Evolutionary conservation across 2,329 filamentous ascomycete genomes (phyloP), one percentile per base, ranked within the genome.

Genomic region (Ascochyta koolunga): DNA sequence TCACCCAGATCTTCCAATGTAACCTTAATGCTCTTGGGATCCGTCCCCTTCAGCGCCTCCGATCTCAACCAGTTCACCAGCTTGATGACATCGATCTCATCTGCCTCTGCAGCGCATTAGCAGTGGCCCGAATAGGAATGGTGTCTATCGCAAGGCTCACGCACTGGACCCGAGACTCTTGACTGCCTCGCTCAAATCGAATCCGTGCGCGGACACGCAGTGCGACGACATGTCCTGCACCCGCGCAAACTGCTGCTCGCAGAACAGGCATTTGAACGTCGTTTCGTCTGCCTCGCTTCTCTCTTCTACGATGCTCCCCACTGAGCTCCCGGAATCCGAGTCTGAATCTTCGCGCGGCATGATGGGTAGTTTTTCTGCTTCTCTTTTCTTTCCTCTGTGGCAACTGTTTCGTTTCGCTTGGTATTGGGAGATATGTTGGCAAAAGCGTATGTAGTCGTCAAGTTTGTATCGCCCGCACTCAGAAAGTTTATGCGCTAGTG

Each of bases 1-100:
- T 98, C 93, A 57, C 91, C 85, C 58, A 97, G 80, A 2, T 80
- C 77, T 31, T 79, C 78, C 2, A 85, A 80, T 53, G 90, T 86
- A 37, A 88, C 76, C 53, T 83, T 80, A 36, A 72, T 67, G 6
- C 41, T 54, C 0, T 85, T 85, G 3, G 71, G 69, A 3, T 70
- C 64, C 36, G 71, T 72, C 8, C 74, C 75, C 27, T 69, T 71
- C 39, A 72, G 59, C 18, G 74, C 74, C 46, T 78, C 72, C 37
- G 70, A 62, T 22, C 81, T 76, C 18, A 83, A 71, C 59, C 77
- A 83, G 62, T 83, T 83, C 57, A 83, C 60, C 36, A 74, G 52
- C 48, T 73, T 74, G 50, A 73, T 71, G 24, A 71, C 61, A 9
- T 59, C 64, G 10, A 72, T 54, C 37, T 74, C 71, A 35, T 72